Evolutionary conservation across 164 flowering plant genomes (phyloP), one percentile per base, ranked within the genome.

Genomic region (Dillenia suffruticosa): DNA sequence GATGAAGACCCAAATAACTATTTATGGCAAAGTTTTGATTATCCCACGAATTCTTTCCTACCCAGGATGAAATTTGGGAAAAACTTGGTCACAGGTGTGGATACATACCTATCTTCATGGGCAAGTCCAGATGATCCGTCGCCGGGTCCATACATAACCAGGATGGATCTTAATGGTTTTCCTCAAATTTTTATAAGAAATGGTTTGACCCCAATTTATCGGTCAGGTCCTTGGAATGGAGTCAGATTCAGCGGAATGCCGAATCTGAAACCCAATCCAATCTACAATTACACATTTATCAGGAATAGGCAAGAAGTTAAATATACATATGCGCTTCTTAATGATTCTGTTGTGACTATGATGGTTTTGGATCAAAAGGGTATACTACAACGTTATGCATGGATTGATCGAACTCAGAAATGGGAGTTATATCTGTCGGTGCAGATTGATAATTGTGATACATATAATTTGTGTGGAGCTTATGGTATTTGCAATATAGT

Each of bases 221-320:
- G 82, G 17, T 1, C 44, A 2, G 79, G 82, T 3, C 65, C 76
- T 0, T 78, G 79, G 79, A 75, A 74, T 57, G 82, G 82, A 9
- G 8, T 60, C 7, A 9, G 59, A 11, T 76, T 68, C 19, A 63
- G 64, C 8, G 79, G 81, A 0, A 9, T 44, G 0, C 75, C 75
- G 0, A 17, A 32, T 4, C 13, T 68, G 64, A 32, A 32, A 7
- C 40, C 40, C 4, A 32, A 32, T 32, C 40, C 40, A 32, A 32
- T 32, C 5, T 32, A 32, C 40, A 32, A 32, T 32, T 32, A 32
- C 40, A 32, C 40, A 32, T 32, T 32, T 32, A 5, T 32, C 40
- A 32, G 4, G 40, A 32, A 32, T 32, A 32, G 40, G 40, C 40
- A 32, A 32, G 40, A 32, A 32, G 40, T 32, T 32, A 32, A 4